phyloP scores from a whole-genome alignment of 495 filamentous ascomycete species.

The Extremus antarcticus region DNA sequence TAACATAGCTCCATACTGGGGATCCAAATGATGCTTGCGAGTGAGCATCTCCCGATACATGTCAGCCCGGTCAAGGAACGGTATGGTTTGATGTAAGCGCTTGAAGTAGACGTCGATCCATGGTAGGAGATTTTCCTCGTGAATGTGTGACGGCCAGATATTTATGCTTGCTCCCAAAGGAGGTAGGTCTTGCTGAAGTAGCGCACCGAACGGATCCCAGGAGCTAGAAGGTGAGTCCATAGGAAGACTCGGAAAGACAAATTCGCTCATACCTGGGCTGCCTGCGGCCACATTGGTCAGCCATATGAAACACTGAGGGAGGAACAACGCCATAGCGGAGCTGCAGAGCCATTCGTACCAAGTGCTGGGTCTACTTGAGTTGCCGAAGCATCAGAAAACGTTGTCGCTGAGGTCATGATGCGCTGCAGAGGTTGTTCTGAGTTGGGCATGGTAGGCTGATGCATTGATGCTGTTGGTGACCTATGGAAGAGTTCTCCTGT shows the following conservation, averaged over 20 bases:
- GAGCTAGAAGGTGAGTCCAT: not conserved
- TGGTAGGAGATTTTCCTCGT: slow-evolving; percentile 1
- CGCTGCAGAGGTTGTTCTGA: not conserved
- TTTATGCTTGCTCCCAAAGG: not conserved
- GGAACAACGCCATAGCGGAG: not conserved
- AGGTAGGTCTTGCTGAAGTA: not conserved
- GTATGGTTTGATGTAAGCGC: not conserved
- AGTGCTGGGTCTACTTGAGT: not conserved
- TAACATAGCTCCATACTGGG: not conserved
- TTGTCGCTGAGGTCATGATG: not conserved
- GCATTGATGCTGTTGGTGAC: not conserved
- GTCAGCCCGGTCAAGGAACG: not conserved
- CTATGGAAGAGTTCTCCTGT: not conserved
- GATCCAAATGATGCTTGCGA: not conserved
- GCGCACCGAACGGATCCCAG: not conserved
- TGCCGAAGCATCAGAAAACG: not conserved
- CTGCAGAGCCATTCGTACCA: no score
- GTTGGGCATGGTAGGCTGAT: not conserved
- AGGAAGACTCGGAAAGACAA: slow-evolving; percentile 2
- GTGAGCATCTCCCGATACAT: not conserved
- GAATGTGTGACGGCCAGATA: not conserved
- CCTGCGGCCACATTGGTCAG: not conserved
- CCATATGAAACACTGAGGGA: not conserved
- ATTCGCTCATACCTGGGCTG: not conserved
- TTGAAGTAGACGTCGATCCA: slow-evolving; percentile 6